Percentiles rank a stretch among this genome's conserved stretches.
These are phyloP conservation scores for Blepharisma undulans DNA, from an alignment of 169 alveolate genomes.

Conservation along the genomic window DNA sequence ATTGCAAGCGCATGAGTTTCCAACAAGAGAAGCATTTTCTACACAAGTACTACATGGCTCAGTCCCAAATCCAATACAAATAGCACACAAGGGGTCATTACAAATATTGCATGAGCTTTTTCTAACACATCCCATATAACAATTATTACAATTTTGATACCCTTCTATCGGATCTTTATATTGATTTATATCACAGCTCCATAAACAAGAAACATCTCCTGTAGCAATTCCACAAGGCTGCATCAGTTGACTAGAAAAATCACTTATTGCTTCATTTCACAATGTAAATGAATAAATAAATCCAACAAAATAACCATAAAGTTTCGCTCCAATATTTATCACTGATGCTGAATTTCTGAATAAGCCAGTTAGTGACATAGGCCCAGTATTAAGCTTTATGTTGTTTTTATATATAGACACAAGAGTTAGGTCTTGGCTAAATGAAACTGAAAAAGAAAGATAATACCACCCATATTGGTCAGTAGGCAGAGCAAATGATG, in stretches of 20 bases:
- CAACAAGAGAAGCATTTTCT: neutral
- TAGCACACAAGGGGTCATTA: neutral
- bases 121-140: neutral
- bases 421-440: neutral
- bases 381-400: neutral
- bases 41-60: neutral
- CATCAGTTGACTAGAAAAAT: neutral
- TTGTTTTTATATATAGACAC: neutral
- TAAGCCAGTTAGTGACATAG: neutral
- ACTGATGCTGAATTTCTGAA: neutral
- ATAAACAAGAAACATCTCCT: neutral
- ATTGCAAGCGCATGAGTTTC: neutral
- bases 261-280: neutral
- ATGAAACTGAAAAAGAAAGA: neutral
- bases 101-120: constrained; percentile 16
- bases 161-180: neutral
- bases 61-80: neutral
- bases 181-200: neutral
- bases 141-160: neutral
- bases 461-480: neutral
- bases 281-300: neutral
- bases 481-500: neutral
- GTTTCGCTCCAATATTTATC: neutral
- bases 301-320: neutral
- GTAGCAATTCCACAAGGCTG: neutral